phyloP scores from a whole-genome alignment of 2,329 filamentous ascomycete genomes.

The Xylaria sp. region DNA sequence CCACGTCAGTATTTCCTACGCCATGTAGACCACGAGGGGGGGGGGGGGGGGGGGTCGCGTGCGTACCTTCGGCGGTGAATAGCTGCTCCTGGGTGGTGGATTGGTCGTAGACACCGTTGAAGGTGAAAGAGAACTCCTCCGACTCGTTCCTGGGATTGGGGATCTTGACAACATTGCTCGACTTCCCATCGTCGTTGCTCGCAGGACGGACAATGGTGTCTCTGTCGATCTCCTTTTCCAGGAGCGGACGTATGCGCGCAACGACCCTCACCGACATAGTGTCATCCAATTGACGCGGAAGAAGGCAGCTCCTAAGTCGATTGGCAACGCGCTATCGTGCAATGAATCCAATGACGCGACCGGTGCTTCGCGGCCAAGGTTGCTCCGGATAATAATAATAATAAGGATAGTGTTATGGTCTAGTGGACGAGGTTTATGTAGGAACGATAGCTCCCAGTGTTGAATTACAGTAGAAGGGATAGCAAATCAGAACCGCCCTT shows the following conservation, averaged over 20 bases:
- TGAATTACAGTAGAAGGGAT: not conserved
- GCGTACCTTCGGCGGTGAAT: slow-evolving; percentile 83
- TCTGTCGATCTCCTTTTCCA: slow-evolving; percentile 83
- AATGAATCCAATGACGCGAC: slow-evolving; percentile 10
- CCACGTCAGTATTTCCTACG: not conserved
- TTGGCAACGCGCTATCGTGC: not conserved
- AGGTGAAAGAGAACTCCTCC: slow-evolving; percentile 92
- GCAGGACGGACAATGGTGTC: slow-evolving; percentile 82
- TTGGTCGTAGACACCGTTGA: slow-evolving; percentile 90
- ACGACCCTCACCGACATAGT: slow-evolving; percentile 80
- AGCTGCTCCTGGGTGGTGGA: slow-evolving; percentile 81
- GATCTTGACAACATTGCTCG: slow-evolving; percentile 78
- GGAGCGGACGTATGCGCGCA: slow-evolving; percentile 85
- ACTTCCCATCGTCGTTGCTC: slow-evolving; percentile 63
- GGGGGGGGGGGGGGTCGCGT: slow-evolving; percentile 23
- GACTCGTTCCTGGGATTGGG: slow-evolving; percentile 91
- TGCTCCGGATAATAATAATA: not conserved
- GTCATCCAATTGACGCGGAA: slow-evolving; percentile 1
- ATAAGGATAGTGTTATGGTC: slow-evolving; percentile 24
- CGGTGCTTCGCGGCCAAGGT: not conserved
- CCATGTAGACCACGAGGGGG: not conserved
- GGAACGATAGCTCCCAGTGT: not conserved
- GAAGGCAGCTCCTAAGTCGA: not conserved
- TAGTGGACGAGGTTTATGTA: not conserved
- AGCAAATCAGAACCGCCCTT: slow-evolving; percentile 15